Percentiles rank a stretch among this genome's conserved stretches.
Evolutionary conservation across 2,329 filamentous ascomycete species (phyloP).

Genomic region (Dothideomycetes sp.): DNA sequence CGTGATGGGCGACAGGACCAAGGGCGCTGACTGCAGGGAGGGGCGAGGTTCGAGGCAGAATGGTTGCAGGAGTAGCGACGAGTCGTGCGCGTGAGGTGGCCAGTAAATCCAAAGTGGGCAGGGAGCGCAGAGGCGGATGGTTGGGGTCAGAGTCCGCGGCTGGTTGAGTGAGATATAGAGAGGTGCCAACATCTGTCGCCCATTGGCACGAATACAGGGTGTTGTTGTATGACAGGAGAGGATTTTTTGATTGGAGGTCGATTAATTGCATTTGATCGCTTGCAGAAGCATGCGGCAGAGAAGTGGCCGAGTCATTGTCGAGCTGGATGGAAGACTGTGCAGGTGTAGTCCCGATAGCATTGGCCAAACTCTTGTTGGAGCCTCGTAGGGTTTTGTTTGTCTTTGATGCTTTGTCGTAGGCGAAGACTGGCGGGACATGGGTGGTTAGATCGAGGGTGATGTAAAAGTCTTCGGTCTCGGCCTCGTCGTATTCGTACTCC

Average conservation of each 20-base stretch:
- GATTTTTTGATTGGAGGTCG: slow-evolving; percentile 66
- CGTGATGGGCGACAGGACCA: not conserved
- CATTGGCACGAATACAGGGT: slow-evolving; percentile 71
- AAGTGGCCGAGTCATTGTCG: not conserved
- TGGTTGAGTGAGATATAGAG: slow-evolving; percentile 47
- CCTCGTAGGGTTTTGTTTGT: slow-evolving; percentile 5
- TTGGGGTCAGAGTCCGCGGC: slow-evolving; percentile 31
- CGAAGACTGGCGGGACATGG: slow-evolving; percentile 21
- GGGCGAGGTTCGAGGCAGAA: slow-evolving; percentile 26
- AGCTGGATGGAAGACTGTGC: not conserved
- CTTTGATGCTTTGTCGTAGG: slow-evolving; percentile 5
- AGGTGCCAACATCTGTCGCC: slow-evolving; percentile 72
- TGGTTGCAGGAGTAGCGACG: slow-evolving; percentile 51
- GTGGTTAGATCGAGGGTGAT: slow-evolving; percentile 48
- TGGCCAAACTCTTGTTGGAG: slow-evolving; percentile 3
- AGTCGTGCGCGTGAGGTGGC: slow-evolving; percentile 61
- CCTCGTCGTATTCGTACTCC: slow-evolving; percentile 27
- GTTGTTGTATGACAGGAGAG: slow-evolving; percentile 69
- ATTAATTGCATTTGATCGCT: slow-evolving; percentile 55
- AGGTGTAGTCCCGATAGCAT: not conserved
- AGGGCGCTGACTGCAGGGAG: not conserved
- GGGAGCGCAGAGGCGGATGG: slow-evolving; percentile 39
- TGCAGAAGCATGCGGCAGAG: slow-evolving; percentile 15
- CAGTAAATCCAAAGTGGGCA: slow-evolving; percentile 56
- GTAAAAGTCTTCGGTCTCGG: slow-evolving; percentile 48